These are phyloP conservation scores for Posidonia australis DNA, from an alignment of 106 monocot species.

Conservation along the genomic window DNA sequence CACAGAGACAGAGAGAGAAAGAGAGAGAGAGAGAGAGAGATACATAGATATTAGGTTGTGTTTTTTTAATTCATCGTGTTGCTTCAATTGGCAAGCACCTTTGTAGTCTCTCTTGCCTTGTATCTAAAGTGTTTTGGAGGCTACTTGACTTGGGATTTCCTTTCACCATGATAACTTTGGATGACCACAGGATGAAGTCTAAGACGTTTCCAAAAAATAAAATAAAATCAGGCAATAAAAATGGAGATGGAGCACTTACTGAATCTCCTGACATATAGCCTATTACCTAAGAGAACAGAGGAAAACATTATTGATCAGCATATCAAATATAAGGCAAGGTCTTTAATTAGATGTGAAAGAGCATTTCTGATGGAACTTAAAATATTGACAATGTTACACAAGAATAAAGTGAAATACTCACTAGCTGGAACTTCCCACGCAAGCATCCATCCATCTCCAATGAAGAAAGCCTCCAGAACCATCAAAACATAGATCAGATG, in stretches of 20 bases:
- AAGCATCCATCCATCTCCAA: conserved; percentile 25
- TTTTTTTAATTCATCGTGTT: too few species aligned
- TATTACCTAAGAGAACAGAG: not conserved
- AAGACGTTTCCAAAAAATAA: not conserved
- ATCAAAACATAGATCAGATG: conserved; percentile 36
- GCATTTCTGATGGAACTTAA: not conserved
- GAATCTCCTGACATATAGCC: not conserved
- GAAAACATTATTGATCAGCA: not conserved
- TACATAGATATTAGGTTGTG: too few species aligned
- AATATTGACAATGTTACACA: not conserved
- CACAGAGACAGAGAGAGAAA: too few species aligned
- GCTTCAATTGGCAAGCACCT: too few species aligned
- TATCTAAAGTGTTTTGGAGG: too few species aligned
- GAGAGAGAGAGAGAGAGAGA: too few species aligned
- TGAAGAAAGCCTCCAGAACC: conserved; percentile 25
- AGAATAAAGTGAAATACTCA: not conserved
- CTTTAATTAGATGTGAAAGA: not conserved
- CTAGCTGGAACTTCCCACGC: not conserved
- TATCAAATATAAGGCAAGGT: not conserved
- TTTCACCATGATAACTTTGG: too few species aligned
- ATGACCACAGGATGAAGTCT: not conserved
- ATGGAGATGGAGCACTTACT: not conserved
- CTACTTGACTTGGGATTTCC: too few species aligned
- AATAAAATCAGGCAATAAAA: not conserved
- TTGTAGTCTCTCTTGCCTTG: too few species aligned